Base-by-base conservation (phyloP, 805 yeast genomes). In the Citeromyces matritensis region DNA sequence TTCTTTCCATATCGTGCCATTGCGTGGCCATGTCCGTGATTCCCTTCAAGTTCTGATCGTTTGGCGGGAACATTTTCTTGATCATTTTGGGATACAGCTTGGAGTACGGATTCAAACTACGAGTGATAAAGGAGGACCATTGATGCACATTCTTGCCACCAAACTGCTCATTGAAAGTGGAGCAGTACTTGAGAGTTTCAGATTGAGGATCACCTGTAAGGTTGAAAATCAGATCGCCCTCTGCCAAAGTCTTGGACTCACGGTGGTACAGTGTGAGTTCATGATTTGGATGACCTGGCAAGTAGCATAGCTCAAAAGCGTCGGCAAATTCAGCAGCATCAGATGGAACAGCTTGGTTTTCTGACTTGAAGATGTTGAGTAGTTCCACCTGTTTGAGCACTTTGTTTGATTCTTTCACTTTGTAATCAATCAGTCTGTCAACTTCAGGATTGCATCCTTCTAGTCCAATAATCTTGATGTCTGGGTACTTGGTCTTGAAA, bases 181-280 rank as follows among this genome's bases (percentile, higher is more conserved):
- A 39, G 4, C 42, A 37, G 29, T 46, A 37, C 41, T 68, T 75
- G 34, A 59, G 63, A n/a, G 60, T 64, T 9, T 73, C 74, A 38
- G 21, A 17, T 5, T 17, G 21, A 5, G 21, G 21, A 17, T 17
- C 21, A 5, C 21, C 21, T 5, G 21, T 17, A 7, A 74, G 53
- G 44, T 73, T 72, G 52, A 76, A 68, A 23, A 75, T 42, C 35
- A 75, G 45, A 46, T 77, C 84, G 9, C 75, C 84, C 40, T 64
- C 71, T 37, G 67, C 56, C 12, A 76, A 42, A 1, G 69, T 57
- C 45, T 63, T 64, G 24, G 70, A 53, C 9, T 48, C 45, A 28
- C 53, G 56, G 43, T 70, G 70, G 43, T 47, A 67, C 39, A 67
- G 42, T 3, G 70, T 63, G 32, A 77, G 48, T 46, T 77, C 85